Conservation (phyloP, 495 filamentous ascomycete species). For the Choiromyces venosus region DNA sequence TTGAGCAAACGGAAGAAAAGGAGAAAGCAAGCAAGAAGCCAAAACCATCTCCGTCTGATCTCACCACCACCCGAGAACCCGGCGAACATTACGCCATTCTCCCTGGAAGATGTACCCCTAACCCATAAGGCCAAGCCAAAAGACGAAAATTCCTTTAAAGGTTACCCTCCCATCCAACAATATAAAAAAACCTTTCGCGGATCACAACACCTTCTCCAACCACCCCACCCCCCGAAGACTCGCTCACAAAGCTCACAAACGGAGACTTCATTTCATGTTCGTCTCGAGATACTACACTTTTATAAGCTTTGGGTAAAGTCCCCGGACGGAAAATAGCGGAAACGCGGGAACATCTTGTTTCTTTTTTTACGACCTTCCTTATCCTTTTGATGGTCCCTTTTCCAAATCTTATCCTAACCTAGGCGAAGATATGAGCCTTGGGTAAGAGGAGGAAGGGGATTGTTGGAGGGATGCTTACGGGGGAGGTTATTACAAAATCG, state of each 20-base stretch:
- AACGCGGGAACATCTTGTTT: slow-evolving; percentile 99
- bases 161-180: slow-evolving; percentile 15
- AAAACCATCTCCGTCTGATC: background rate
- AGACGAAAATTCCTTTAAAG: slow-evolving; percentile 32
- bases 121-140: slow-evolving; percentile 9
- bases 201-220: slow-evolving; percentile 43
- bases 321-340: slow-evolving; percentile 90
- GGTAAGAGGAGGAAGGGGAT: slow-evolving; percentile 42
- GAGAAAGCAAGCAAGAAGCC: background rate
- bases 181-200: slow-evolving; percentile 25
- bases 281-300: slow-evolving; percentile 46
- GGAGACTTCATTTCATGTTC: slow-evolving; percentile 54
- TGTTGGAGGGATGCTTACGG: slow-evolving; percentile 41
- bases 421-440: slow-evolving; percentile 75
- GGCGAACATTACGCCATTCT: background rate
- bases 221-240: slow-evolving; percentile 79
- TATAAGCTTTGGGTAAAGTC: slow-evolving; percentile 98
- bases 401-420: slow-evolving; percentile 32
- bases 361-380: slow-evolving; percentile 62
- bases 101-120: background rate
- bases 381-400: slow-evolving; percentile 48
- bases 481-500: slow-evolving; percentile 58
- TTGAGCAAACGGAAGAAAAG: background rate
- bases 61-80: background rate
- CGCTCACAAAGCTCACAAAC: slow-evolving; percentile 99